Conservation (phyloP, 2,329 filamentous ascomycete genomes). For the Apiospora hydei region DNA sequence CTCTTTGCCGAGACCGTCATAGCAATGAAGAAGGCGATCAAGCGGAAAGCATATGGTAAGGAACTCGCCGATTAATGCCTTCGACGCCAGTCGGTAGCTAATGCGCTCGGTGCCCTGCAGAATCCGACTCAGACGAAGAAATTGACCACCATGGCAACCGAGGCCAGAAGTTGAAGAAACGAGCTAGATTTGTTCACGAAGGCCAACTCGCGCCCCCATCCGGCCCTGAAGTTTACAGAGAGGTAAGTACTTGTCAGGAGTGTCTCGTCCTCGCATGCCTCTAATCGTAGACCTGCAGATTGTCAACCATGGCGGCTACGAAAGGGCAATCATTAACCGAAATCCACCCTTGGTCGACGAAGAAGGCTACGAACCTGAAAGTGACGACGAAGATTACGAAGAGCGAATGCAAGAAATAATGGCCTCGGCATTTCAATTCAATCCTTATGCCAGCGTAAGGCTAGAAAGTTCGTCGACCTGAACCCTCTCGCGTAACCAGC, state of each 20-base stretch:
- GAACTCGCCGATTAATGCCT: slow-evolving; percentile 36
- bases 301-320: slow-evolving; percentile 77
- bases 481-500: background rate
- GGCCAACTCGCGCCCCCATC: slow-evolving; percentile 72
- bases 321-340: slow-evolving; percentile 74
- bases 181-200: slow-evolving; percentile 73
- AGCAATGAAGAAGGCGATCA: slow-evolving; percentile 72
- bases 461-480: slow-evolving; percentile 67
- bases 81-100: slow-evolving; percentile 24
- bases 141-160: slow-evolving; percentile 76
- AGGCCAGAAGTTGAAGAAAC: slow-evolving; percentile 80
- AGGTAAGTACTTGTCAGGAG: slow-evolving; percentile 56
- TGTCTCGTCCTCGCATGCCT: slow-evolving; percentile 25
- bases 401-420: slow-evolving; percentile 67
- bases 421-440: slow-evolving; percentile 69
- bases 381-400: slow-evolving; percentile 75
- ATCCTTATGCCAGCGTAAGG: slow-evolving; percentile 76
- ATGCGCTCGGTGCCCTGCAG: slow-evolving; percentile 50
- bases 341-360: slow-evolving; percentile 78
- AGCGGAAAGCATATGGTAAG: slow-evolving; percentile 68
- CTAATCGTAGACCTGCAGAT: slow-evolving; percentile 52
- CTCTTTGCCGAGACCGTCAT: slow-evolving; percentile 72
- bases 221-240: slow-evolving; percentile 73
- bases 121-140: slow-evolving; percentile 79
- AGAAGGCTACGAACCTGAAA: slow-evolving; percentile 79